Conservation (phyloP, 2,329 filamentous ascomycete genomes). For the Fonsecaea multimorphosa region DNA sequence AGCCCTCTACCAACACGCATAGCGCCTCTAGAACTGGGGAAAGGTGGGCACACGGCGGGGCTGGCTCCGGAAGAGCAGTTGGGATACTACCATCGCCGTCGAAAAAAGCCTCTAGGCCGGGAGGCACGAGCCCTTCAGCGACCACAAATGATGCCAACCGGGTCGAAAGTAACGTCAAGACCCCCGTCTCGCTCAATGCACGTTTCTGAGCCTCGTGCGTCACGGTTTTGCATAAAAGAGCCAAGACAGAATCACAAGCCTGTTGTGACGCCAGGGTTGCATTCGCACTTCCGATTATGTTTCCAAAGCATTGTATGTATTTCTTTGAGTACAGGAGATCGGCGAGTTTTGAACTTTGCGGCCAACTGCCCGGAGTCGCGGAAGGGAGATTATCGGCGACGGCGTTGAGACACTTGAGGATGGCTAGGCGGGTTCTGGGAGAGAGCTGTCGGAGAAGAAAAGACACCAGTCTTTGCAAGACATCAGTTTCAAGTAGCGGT, state of each 20-base stretch:
- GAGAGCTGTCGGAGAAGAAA: constrained; percentile 70
- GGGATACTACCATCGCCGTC: constrained; percentile 62
- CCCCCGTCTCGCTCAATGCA: constrained; percentile 71
- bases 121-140: constrained; percentile 70
- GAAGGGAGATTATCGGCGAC: constrained; percentile 70
- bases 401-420: constrained; percentile 75
- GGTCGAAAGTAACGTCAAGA: constrained; percentile 78
- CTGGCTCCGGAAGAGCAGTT: constrained; percentile 66
- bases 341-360: constrained; percentile 61
- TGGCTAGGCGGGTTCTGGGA: constrained; percentile 71
- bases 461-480: constrained; percentile 72
- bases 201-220: constrained; percentile 72
- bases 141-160: constrained; percentile 73
- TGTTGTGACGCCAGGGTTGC: constrained; percentile 51
- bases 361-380: constrained; percentile 58
- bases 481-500: constrained; percentile 71
- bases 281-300: constrained; percentile 63
- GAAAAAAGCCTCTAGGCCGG: constrained; percentile 63
- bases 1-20: constrained; percentile 76
- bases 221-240: constrained; percentile 68
- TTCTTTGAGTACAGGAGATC: constrained; percentile 68
- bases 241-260: constrained; percentile 45
- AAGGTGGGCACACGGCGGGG: constrained; percentile 65
- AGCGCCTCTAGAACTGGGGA: constrained; percentile 78
- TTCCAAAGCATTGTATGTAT: constrained; percentile 66